These are phyloP conservation scores for Chrysosporium queenslandicum DNA, from an alignment of 2,329 filamentous ascomycete species.

Conservation along the genomic window DNA sequence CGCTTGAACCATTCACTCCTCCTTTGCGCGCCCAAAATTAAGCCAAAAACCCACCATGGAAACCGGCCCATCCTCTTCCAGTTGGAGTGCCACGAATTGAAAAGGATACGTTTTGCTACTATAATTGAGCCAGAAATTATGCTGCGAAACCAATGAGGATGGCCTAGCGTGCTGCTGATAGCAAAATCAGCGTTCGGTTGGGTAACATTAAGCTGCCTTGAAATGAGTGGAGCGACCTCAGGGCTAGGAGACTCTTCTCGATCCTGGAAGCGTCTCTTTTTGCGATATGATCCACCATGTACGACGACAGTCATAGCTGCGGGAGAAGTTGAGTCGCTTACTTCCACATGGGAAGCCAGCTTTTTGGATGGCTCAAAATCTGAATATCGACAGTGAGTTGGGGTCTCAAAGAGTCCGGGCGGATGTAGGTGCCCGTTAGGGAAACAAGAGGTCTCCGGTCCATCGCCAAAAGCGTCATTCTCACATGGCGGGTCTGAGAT, in stretches of 20 bases:
- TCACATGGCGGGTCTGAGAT: constrained; percentile 3
- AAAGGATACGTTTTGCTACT: constrained; percentile 25
- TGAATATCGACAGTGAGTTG: not conserved
- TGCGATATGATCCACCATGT: not conserved
- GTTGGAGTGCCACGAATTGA: constrained; percentile 28
- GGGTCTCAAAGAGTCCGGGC: constrained; percentile 5
- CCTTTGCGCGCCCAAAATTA: constrained; percentile 22
- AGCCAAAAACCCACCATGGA: constrained; percentile 31
- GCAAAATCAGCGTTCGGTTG: not conserved
- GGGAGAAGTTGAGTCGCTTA: not conserved
- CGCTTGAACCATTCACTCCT: constrained; percentile 17
- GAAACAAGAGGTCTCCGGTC: not conserved
- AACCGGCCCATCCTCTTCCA: constrained; percentile 25
- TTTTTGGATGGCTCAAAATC: not conserved
- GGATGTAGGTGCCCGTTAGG: constrained; percentile 5
- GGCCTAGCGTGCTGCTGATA: not conserved
- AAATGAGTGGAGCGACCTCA: not conserved
- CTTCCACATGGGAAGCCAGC: not conserved
- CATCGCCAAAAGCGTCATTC: not conserved
- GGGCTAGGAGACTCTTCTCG: not conserved
- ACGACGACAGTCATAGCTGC: constrained; percentile 1
- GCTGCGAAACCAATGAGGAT: constrained; percentile 6
- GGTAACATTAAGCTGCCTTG: not conserved
- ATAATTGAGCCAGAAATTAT: constrained; percentile 4
- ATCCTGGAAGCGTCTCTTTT: not conserved